Evolutionary conservation across 176 grass and related monocot genomes (phyloP), one percentile per base, ranked within the genome.

Genomic region (Stipa capillata): DNA sequence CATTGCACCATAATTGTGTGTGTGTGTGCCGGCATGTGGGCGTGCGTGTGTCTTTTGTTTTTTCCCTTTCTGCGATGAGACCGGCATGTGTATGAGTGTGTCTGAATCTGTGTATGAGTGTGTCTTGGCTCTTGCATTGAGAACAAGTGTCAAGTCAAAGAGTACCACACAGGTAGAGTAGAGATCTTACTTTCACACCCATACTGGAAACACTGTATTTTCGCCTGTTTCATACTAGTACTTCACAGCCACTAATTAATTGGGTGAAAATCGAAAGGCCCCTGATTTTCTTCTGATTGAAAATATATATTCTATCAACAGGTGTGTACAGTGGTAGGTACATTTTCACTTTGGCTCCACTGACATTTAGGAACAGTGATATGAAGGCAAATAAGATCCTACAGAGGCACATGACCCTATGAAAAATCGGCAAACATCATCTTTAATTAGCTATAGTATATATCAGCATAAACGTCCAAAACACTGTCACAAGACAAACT

Each of bases 1-100:
- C 60, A 80, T 84, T 84, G 87, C 71, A 74, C 69, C 70, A 76
- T 62, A 77, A 84, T 84, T 84, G 82, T 48, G 62, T 69, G n/a
- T n/a, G n/a, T n/a, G 20, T 34, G 20, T 28, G 36, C 43, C 65
- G 10, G 18, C 27, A 47, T 54, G 20, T 74, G 62, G 25, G 70
- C 25, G 49, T 51, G 53, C 68, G 31, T 21, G 32, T 70, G 67
- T 70, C 66, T 45, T 67, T 48, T 69, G 15, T 25, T 8, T 45
- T 69, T 47, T 15, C 14, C 41, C 41, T 25, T 69, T 69, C 65
- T 31, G 41, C 41, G 28, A 47, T 44, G 3, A 69, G 25, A 25
- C 25, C 25, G n/a, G n/a, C n/a, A n/a, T 15, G 25, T 62, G 16
- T 9, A 9, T 29, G 6, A 0, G 15, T 47, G 42, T 70, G n/a